Base-by-base conservation (phyloP, 148 eudicot species). In the Tetragonia tetragonoides region DNA sequence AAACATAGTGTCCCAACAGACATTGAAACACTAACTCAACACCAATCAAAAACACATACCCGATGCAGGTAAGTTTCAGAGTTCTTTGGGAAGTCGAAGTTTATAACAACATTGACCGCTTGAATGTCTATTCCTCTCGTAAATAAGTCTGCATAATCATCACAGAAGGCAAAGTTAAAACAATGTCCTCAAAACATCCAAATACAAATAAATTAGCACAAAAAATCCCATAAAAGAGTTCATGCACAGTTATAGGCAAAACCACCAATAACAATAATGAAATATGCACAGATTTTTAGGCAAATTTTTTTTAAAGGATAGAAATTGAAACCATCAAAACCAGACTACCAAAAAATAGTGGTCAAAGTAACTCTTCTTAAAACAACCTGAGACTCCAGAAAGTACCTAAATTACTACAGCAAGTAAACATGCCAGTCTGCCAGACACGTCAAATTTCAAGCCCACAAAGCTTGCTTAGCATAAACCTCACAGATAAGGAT, bases 61-160 rank as follows among this genome's bases (percentile, higher is more conserved):
- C 98, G 86, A 79, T 92, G 98, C 64, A 94, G 88, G 80, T 94
- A 94, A 57, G 98, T 94, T 79, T 94, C 98, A 23, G 98, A 73
- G 62, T 89, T 94, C 85, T 86, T 90, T 1, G 98, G 98, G 68
- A 93, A 91, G 81, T 93, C 98, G 68, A 91, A 93, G 75, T 93
- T 94, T 41, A 94, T 90, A 54, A 94, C 98, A 23, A 94, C 94
- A 84, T 94, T 94, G 74, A 94, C 98, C 21, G 97, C 94, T 77
- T 90, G 98, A 80, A 94, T 92, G 86, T 94, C 98, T 78, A 93
- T 93, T 44, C 98, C 98, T 70, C 98, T 88, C 12, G 98, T 93
- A 83, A 93, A 93, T 37, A 93, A 80, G 84, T 93, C 98, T 93
- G 92, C 84, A 71, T 21, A 10, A 16, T 24, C 71, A 53, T 75